phyloP scores from a whole-genome alignment of 805 yeast species.

The Yarrowia sp. region DNA sequence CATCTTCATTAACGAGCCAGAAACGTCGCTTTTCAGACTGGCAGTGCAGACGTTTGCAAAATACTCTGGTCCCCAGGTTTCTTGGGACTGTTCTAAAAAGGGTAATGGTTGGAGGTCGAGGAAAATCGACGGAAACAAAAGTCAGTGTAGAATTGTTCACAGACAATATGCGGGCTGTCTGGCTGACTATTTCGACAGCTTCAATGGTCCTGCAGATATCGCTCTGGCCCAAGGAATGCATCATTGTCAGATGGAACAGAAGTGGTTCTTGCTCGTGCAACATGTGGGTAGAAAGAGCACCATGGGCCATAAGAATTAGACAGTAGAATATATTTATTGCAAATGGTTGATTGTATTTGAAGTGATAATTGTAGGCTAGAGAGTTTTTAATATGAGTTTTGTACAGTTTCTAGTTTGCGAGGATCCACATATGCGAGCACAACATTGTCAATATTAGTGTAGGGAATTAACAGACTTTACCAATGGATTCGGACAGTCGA shows the following conservation, averaged over 20 bases:
- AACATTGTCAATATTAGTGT: too few relatives aligned
- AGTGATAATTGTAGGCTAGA: too few relatives aligned
- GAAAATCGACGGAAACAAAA: not conserved
- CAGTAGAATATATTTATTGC: too few relatives aligned
- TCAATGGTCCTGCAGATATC: not conserved
- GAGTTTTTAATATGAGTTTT: too few relatives aligned
- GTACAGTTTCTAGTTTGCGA: too few relatives aligned
- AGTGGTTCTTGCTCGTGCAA: constrained; percentile 29
- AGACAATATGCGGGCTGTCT: not conserved
- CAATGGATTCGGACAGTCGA: too few relatives aligned
- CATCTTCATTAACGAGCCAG: constrained; percentile 22
- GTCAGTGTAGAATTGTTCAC: constrained; percentile 8
- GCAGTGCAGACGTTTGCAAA: not conserved
- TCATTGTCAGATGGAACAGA: not conserved
- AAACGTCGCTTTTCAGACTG: not conserved
- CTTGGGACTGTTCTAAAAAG: not conserved
- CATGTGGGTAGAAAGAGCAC: constrained; percentile 26
- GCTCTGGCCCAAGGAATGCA: not conserved
- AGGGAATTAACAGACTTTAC: too few relatives aligned
- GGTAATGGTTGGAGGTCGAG: not conserved
- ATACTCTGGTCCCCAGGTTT: not conserved
- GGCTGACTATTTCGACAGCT: not conserved
- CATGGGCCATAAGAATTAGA: not conserved
- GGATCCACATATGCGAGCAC: too few relatives aligned
- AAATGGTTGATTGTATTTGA: too few relatives aligned